Conservation (phyloP, 768 basidiomycete genomes). For the Lepiota venenata region DNA sequence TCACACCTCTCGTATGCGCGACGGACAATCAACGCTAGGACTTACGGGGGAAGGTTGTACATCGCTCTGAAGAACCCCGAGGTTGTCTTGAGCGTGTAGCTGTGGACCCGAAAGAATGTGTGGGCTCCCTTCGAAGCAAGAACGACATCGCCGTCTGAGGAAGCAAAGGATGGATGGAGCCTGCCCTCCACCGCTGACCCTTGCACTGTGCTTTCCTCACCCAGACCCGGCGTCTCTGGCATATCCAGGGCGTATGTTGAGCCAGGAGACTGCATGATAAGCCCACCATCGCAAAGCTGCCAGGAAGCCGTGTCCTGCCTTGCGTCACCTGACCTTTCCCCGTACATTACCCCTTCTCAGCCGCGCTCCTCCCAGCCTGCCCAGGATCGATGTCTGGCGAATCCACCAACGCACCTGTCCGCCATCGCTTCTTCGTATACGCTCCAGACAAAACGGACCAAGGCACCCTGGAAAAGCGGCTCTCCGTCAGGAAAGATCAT, state of each 20-base stretch:
- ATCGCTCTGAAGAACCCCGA: conserved; percentile 65
- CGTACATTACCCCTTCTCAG: too few species aligned
- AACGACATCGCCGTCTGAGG: conserved; percentile 52
- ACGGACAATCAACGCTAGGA: neutral
- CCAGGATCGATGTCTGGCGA: conserved; percentile 6
- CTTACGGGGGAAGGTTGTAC: conserved; percentile 51
- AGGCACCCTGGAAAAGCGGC: conserved; percentile 52
- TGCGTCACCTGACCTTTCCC: neutral
- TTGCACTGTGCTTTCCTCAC: neutral
- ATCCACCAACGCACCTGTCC: conserved; percentile 3
- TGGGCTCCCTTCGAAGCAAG: conserved; percentile 48
- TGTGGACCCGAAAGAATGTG: conserved; percentile 54
- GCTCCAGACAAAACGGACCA: conserved; percentile 64
- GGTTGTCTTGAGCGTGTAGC: conserved; percentile 56
- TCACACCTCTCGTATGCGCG: neutral
- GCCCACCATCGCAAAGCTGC: neutral
- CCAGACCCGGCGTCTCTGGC: neutral
- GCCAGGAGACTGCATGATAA: conserved; percentile 3
- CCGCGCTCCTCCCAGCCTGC: too few species aligned
- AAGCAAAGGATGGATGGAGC: conserved; percentile 49
- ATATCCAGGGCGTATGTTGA: neutral
- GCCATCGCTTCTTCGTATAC: conserved; percentile 45
- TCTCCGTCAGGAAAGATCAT: conserved; percentile 53
- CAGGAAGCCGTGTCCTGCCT: neutral
- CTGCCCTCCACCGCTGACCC: neutral